Conservation (phyloP, 768 basidiomycete genomes). For the Coprinellus micaceus region DNA sequence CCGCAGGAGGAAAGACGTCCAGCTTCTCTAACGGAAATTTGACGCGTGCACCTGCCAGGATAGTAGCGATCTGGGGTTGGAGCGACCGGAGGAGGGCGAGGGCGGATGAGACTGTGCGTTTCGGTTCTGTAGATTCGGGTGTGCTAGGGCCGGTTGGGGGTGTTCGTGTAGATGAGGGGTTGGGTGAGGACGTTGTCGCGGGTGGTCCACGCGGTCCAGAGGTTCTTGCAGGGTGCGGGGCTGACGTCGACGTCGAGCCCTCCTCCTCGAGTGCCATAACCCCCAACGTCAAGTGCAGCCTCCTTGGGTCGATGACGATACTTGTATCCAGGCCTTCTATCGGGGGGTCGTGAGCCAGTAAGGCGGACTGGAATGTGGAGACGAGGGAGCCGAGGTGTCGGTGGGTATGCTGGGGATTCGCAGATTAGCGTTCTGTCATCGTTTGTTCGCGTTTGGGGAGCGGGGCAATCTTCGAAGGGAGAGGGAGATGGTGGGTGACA, state of each 20-base stretch:
- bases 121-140: neutral
- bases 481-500: too few relatives aligned
- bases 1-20: slow-evolving; percentile 38
- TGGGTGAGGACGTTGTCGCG: neutral
- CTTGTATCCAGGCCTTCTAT: slow-evolving; percentile 55
- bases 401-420: too few relatives aligned
- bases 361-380: slow-evolving; percentile 38
- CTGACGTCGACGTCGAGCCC: neutral
- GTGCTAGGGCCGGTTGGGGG: too few relatives aligned
- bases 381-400: too few relatives aligned
- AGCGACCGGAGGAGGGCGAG: slow-evolving; percentile 42
- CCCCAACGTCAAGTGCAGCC: slow-evolving; percentile 74
- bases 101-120: slow-evolving; percentile 36
- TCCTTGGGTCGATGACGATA: slow-evolving; percentile 52
- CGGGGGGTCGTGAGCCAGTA: neutral
- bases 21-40: slow-evolving; percentile 42
- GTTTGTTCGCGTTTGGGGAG: too few relatives aligned
- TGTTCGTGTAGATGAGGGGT: too few relatives aligned
- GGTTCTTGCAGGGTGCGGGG: neutral
- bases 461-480: too few relatives aligned
- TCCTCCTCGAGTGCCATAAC: slow-evolving; percentile 57
- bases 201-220: neutral
- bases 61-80: slow-evolving; percentile 36
- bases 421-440: too few relatives aligned
- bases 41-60: slow-evolving; percentile 28